These are phyloP conservation scores for Kentomonas sorsogonicus DNA, from an alignment of 208 protist genomes.

Conservation along the genomic window DNA sequence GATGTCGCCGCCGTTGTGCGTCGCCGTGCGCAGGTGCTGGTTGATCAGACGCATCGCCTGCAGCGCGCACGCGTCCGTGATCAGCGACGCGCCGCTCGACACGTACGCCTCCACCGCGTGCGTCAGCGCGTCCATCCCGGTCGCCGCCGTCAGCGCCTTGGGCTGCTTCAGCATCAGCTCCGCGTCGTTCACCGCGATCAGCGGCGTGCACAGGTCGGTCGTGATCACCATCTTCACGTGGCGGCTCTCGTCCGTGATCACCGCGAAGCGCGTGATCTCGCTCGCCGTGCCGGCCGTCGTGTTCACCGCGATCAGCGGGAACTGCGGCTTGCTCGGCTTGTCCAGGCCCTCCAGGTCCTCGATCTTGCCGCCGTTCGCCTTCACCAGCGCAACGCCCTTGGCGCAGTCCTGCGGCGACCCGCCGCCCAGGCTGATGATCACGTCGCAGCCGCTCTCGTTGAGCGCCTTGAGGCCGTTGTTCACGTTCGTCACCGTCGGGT, in stretches of 20 bases:
- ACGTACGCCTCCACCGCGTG: slow-evolving; percentile 87
- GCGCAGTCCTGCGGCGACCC: slow-evolving; percentile 83
- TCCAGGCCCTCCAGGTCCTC: slow-evolving; percentile 58
- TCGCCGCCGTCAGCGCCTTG: slow-evolving; percentile 74
- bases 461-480: slow-evolving; percentile 43
- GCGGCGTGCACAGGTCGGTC: slow-evolving; percentile 48
- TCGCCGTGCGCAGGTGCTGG: slow-evolving; percentile 51
- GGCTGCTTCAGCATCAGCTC: slow-evolving; percentile 77
- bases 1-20: slow-evolving; percentile 37
- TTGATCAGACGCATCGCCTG: slow-evolving; percentile 68
- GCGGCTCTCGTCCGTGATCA: slow-evolving; percentile 74
- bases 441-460: slow-evolving; percentile 44
- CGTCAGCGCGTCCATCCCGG: slow-evolving; percentile 87
- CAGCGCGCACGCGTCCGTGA: slow-evolving; percentile 68
- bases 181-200: slow-evolving; percentile 79
- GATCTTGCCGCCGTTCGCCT: slow-evolving; percentile 62
- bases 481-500: slow-evolving; percentile 60
- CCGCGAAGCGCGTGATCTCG: slow-evolving; percentile 87
- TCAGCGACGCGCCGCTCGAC: slow-evolving; percentile 40
- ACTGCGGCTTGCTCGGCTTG: slow-evolving; percentile 39
- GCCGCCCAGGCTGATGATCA: slow-evolving; percentile 77
- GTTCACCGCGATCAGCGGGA: slow-evolving; percentile 64
- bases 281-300: slow-evolving; percentile 88
- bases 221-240: slow-evolving; percentile 71
- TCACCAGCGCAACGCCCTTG: slow-evolving; percentile 78